A percentile compares a stretch with the other conserved stretches of the same genome.
Conservation (phyloP, 2,329 filamentous ascomycete genomes). For the Calcarisporium arbuscula region DNA sequence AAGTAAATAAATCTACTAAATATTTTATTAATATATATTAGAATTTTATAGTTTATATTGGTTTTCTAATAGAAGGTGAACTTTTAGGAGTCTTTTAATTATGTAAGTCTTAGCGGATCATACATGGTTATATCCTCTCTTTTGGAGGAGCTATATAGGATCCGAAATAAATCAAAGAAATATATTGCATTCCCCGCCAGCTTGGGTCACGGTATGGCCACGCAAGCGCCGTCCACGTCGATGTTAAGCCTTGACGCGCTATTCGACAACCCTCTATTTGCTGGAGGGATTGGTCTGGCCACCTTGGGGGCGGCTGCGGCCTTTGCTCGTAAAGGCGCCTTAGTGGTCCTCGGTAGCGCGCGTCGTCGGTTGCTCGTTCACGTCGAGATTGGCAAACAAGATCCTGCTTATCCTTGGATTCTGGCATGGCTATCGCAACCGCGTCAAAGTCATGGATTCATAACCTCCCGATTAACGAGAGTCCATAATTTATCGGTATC, state of each 20-base stretch:
- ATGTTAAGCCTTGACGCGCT: constrained; percentile 49
- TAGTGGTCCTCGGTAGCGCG: constrained; percentile 66
- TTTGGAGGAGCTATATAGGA: no score
- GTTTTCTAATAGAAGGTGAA: no score
- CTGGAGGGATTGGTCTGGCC: constrained; percentile 81
- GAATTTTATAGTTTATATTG: no score
- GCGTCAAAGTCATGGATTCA: constrained; percentile 56
- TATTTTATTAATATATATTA: no score
- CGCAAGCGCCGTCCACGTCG: constrained; percentile 22
- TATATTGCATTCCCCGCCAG: no score
- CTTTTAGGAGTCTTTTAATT: no score
- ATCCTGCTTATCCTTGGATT: constrained; percentile 90
- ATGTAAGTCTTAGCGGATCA: no score
- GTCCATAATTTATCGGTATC: constrained; percentile 54
- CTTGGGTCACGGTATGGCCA: constrained; percentile 23
- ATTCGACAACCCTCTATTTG: constrained; percentile 58
- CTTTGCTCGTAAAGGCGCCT: constrained; percentile 70
- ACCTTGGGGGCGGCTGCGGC: constrained; percentile 77
- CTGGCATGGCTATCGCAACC: constrained; percentile 89
- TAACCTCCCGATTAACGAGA: constrained; percentile 51
- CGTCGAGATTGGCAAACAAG: constrained; percentile 90
- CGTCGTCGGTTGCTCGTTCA: constrained; percentile 86
- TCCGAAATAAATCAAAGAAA: no score
- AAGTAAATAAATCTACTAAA: no score
- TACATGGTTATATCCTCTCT: no score